Conservation (phyloP, 164 flowering plant species). For the Saururus chinensis region DNA sequence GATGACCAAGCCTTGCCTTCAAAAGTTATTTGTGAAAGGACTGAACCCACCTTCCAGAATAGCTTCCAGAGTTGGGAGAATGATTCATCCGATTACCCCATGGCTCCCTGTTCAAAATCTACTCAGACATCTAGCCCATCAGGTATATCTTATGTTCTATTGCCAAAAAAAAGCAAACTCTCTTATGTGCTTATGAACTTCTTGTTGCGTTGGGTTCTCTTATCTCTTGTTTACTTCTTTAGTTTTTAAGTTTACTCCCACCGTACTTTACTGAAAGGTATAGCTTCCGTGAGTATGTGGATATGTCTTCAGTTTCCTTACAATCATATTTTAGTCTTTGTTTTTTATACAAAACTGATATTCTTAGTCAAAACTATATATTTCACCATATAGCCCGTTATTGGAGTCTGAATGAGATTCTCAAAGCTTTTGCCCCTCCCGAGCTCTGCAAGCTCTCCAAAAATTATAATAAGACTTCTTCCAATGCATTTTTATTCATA, state of each 20-base stretch:
- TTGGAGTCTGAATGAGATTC: not conserved
- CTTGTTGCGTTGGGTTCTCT: too few relatives aligned
- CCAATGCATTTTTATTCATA: too few relatives aligned
- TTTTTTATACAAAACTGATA: too few relatives aligned
- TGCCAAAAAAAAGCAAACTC: too few relatives aligned
- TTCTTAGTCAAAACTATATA: too few relatives aligned
- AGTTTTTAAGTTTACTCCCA: not conserved
- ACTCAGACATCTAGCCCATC: not conserved
- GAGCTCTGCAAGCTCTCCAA: too few relatives aligned
- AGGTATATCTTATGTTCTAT: slow-evolving; percentile 6
- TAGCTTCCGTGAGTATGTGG: not conserved
- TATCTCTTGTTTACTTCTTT: not conserved
- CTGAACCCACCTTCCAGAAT: slow-evolving; percentile 1
- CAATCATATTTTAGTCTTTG: too few relatives aligned
- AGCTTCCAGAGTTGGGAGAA: not conserved
- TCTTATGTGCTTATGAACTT: not conserved
- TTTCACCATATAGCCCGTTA: not conserved
- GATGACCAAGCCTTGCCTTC: not conserved
- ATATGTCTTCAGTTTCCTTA: not conserved
- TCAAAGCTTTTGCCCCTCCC: not conserved
- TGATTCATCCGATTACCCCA: not conserved
- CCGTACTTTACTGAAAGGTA: not conserved
- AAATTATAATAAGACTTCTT: not conserved
- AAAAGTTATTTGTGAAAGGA: not conserved
- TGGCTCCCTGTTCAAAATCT: not conserved